Evolutionary conservation across 306 rosid genomes (phyloP), one percentile per base, ranked within the genome.

Genomic region (Quercus gilva): DNA sequence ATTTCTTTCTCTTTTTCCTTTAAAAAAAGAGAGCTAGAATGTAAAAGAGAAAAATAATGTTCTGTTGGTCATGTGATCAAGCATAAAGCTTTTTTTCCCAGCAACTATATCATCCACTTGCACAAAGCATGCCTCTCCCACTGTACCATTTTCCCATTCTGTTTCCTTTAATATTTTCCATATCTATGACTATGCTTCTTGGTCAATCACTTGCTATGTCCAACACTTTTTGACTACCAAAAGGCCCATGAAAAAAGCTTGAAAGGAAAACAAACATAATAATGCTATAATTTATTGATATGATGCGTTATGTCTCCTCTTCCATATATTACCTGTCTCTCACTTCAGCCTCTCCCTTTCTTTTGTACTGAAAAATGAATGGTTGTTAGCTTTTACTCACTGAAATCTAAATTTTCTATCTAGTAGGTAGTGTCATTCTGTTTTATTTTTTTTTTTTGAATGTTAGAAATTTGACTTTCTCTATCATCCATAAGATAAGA

Each of bases 201-300:
- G 6, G 51, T 67, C 71, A 18, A 67, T 33, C 52, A 19, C 72
- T 2, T 6, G 7, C 0, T 5, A 4, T 35, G 51, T 67, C 26
- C 52, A 67, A 35, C 52, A 52, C 26, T 33, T 79, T 77, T 81
- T 81, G 76, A 85, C 88, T 60, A 74, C 73, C 65, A 23, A 74
- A 85, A 85, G 61, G 80, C 77, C 80, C 75, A 72, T 17, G 41
- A 78, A 64, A 55, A 17, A 78, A 69, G 67, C 43, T 33, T 11
- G 1, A 52, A 52, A 37, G 63, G 5, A 56, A 37, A 26, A 61
- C 53, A 26, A 26, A 67, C 23, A 71, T 55, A 61, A 71, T 33
- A 70, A 68, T 79, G 77, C n/a, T 26, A 35, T 67, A 67, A 31
- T 33, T 67, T 33, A 14, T 26, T 33, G 20, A 43, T 10, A 67